Evolutionary conservation across 768 basidiomycete genomes (phyloP).

Genomic region (Kwoniella botswanensis): DNA sequence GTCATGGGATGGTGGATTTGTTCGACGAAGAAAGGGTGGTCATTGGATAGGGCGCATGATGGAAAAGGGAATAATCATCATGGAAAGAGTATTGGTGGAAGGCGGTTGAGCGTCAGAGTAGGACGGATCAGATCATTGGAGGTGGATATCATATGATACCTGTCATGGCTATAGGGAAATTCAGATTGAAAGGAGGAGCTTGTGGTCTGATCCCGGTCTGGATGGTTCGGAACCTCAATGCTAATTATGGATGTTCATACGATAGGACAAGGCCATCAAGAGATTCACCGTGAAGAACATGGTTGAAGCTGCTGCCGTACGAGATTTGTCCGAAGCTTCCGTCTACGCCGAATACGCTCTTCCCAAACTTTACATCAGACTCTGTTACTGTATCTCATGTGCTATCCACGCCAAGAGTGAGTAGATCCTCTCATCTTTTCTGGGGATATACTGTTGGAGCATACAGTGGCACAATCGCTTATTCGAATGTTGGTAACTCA

Average conservation of each 20-base stretch:
- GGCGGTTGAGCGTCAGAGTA: not conserved
- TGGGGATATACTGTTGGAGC: too few relatives aligned
- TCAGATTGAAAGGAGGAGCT: too few relatives aligned
- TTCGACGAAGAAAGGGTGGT: not conserved
- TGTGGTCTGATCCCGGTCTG: too few relatives aligned
- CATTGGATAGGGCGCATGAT: not conserved
- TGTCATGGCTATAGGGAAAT: too few relatives aligned
- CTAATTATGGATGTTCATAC: not conserved
- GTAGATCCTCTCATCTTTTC: slow-evolving; percentile 46
- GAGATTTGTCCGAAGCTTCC: slow-evolving; percentile 94
- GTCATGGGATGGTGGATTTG: not conserved
- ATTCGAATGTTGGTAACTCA: too few relatives aligned
- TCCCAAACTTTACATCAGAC: slow-evolving; percentile 98
- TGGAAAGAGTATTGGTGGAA: not conserved
- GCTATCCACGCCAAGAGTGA: slow-evolving; percentile 98
- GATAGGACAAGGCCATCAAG: slow-evolving; percentile 98
- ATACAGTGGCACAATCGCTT: too few relatives aligned
- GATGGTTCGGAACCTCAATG: not conserved
- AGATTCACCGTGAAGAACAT: slow-evolving; percentile 99
- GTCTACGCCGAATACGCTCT: slow-evolving; percentile 95
- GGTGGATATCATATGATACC: too few relatives aligned
- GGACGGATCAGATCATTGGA: not conserved
- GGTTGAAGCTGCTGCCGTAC: slow-evolving; percentile 97
- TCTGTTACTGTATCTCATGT: slow-evolving; percentile 97
- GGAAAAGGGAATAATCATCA: not conserved